phyloP scores from a whole-genome alignment of 441 rosid genomes.

The Pelargonium citronellum region DNA sequence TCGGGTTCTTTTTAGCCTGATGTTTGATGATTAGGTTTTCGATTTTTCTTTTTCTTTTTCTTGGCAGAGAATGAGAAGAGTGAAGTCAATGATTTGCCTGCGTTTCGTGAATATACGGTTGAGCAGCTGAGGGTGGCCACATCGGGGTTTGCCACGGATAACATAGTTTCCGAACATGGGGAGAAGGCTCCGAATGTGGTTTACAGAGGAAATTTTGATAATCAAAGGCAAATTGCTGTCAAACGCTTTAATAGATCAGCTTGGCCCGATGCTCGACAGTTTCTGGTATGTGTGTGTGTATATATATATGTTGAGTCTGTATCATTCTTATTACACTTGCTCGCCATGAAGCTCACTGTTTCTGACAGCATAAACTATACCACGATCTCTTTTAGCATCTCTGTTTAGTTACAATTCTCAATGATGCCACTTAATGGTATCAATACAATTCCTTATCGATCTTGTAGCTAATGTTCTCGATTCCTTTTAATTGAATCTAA shows the following conservation, averaged over 20 bases:
- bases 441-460: no score
- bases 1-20: constrained; percentile 2
- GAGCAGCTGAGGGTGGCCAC: constrained; percentile 54
- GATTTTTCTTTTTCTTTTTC: constrained; percentile 14
- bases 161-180: constrained; percentile 52
- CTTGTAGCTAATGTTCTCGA: no score
- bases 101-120: constrained; percentile 50
- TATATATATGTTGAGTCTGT: neutral
- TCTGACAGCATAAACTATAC: no score
- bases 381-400: no score
- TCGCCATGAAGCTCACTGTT: neutral
- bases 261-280: constrained; percentile 59
- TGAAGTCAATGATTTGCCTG: constrained; percentile 41
- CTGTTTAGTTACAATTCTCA: no score
- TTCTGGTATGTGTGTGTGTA: constrained; percentile 29
- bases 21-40: constrained; percentile 5
- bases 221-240: constrained; percentile 46
- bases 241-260: constrained; percentile 50
- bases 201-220: constrained; percentile 50
- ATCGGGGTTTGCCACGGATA: constrained; percentile 50
- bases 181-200: constrained; percentile 57
- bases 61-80: constrained; percentile 40
- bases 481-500: no score
- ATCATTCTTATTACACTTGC: neutral
- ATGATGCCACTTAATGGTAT: no score